Percentiles rank a stretch among this genome's conserved stretches.
Conservation (phyloP, 2,329 filamentous ascomycete species). For the Lithohypha guttulata region DNA sequence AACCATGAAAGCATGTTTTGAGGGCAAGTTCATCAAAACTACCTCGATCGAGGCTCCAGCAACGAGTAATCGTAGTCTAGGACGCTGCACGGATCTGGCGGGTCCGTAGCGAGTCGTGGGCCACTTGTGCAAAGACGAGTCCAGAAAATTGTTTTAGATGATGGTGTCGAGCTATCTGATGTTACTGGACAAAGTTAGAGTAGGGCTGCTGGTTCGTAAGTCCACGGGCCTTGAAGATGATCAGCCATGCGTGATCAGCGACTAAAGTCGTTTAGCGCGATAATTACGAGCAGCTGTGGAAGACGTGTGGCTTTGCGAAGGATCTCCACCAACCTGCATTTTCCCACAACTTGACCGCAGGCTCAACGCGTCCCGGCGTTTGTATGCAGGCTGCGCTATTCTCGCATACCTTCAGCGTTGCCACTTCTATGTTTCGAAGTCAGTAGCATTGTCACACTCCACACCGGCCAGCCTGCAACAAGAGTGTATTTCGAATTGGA, state of each 20-base stretch:
- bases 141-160: background rate
- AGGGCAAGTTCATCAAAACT: background rate
- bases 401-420: background rate
- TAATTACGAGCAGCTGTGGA: too few relatives aligned
- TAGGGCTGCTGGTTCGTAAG: background rate
- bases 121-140: background rate
- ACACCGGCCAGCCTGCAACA: too few relatives aligned
- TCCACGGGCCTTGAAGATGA: background rate
- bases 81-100: background rate
- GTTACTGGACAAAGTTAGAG: conserved; percentile 5
- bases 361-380: too few relatives aligned
- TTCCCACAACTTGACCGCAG: too few relatives aligned
- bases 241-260: too few relatives aligned
- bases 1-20: background rate
- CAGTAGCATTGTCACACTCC: background rate
- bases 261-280: too few relatives aligned
- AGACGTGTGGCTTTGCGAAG: too few relatives aligned
- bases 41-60: too few relatives aligned
- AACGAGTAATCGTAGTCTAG: too few relatives aligned
- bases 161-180: conserved; percentile 4
- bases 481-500: conserved; percentile 1
- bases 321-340: too few relatives aligned
- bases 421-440: conserved; percentile 6
- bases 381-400: conserved; percentile 6
- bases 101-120: conserved; percentile 7